Base-by-base conservation (phyloP, 257 asterid species). In the Fraxinus pennsylvanica region DNA sequence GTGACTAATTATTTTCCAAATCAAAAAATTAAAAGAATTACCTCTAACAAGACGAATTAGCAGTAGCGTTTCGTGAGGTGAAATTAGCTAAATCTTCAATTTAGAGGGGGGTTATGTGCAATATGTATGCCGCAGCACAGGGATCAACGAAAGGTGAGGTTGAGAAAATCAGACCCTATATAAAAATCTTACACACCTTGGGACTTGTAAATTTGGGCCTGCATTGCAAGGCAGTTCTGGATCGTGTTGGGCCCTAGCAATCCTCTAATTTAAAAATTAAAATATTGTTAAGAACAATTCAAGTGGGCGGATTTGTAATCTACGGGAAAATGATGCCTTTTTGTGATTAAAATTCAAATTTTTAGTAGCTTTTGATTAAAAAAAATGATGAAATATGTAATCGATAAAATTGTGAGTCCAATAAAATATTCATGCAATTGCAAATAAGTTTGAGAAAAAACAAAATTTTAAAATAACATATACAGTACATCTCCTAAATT, bases 41-140 rank as follows among this genome's bases (percentile, higher is more conserved):
- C 78, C 81, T 52, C 36, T 29, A n/a, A 73, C 45, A 43, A 14
- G 50, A 47, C 30, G 67, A 50, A 52, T 32, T 32, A 73, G 6
- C 25, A 52, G 63, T 52, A 52, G 68, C 6, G 19, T 45, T 45
- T 45, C 68, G 65, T 72, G 25, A 54, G n/a, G 76, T 47, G 68
- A 78, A 73, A 75, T 82, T 57, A 57, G 68, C 52, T 63, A 6
- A 54, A 54, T n/a, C 27, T 54, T 54, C 65, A 6, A 54, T 54
- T 52, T n/a, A 6, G 65, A 17, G 27, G 10, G 54, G 54, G 54
- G 54, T 13, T 13, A 14, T 14, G 74, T 35, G 66, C 54, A 57
- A 75, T 71, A 80, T 63, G 73, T 72, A 50, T 82, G 78, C 50
- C 75, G 27, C 27, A n/a, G 27, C 27, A 19, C 25, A 54, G 65